Percentiles rank a stretch among this genome's conserved stretches.
Evolutionary conservation across 108 stramenopile genomes (phyloP).

Genomic region (Cylindrotheca closterium): DNA sequence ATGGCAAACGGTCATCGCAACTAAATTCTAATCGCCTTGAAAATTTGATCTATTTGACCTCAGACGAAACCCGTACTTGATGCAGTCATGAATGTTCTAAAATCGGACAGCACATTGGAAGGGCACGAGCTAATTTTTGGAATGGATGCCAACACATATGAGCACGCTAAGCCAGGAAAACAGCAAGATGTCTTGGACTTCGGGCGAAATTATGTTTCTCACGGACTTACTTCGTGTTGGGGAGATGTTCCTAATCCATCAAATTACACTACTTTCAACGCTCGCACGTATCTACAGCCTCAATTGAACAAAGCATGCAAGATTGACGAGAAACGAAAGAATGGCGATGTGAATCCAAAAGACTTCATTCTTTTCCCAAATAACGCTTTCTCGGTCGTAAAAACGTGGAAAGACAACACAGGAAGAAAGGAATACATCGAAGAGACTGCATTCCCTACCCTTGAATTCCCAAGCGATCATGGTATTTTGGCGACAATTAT

Average conservation of each 20-base stretch:
- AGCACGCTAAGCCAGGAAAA: conserved; percentile 65
- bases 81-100: conserved; percentile 60
- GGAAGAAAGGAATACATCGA: conserved; percentile 65
- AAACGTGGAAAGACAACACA: conserved; percentile 84
- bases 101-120: conserved; percentile 19
- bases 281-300: conserved; percentile 79
- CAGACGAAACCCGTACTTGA: conserved; percentile 69
- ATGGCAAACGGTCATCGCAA: too few relatives aligned
- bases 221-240: conserved; percentile 72
- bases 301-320: conserved; percentile 91
- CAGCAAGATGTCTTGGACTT: conserved; percentile 78
- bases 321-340: conserved; percentile 63
- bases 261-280: conserved; percentile 78
- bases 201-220: conserved; percentile 40
- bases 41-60: not conserved
- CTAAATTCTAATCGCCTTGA: too few relatives aligned
- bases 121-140: conserved; percentile 77
- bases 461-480: conserved; percentile 86
- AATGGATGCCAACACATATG: conserved; percentile 89
- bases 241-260: conserved; percentile 66
- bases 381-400: conserved; percentile 48
- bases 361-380: conserved; percentile 84
- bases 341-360: conserved; percentile 86
- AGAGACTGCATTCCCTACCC: conserved; percentile 84
- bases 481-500: conserved; percentile 72